Percentiles rank a stretch among this genome's conserved stretches.
Conservation (phyloP, 2,329 filamentous ascomycete genomes). For the Calonectria crousiana region DNA sequence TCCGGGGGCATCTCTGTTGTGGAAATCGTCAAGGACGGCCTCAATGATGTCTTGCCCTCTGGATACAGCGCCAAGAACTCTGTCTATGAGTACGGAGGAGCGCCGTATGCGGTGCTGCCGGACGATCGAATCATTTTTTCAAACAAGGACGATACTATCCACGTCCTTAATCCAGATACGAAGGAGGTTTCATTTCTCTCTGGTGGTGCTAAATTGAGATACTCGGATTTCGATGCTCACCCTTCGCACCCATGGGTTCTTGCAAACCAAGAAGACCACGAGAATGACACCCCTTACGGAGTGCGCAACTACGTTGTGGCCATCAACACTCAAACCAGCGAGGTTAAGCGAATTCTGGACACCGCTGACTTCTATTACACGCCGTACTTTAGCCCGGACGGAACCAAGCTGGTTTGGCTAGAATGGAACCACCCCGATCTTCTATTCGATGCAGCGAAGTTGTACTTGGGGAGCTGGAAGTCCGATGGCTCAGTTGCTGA, state of each 20-base stretch:
- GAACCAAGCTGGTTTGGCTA: constrained; percentile 61
- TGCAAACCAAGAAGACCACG: constrained; percentile 66
- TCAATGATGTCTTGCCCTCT: constrained; percentile 56
- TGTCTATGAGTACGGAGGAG: constrained; percentile 67
- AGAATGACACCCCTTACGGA: constrained; percentile 45
- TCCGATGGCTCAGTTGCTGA: constrained; percentile 47
- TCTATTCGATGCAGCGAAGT: constrained; percentile 61
- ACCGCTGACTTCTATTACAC: constrained; percentile 66
- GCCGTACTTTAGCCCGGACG: constrained; percentile 62
- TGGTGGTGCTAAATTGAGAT: constrained; percentile 51
- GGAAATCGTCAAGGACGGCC: constrained; percentile 50
- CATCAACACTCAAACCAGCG: constrained; percentile 55
- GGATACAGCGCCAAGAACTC: constrained; percentile 57
- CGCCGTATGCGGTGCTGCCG: constrained; percentile 53
- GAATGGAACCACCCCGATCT: constrained; percentile 68
- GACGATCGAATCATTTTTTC: constrained; percentile 61
- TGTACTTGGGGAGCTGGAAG: constrained; percentile 59
- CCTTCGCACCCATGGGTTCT: constrained; percentile 56
- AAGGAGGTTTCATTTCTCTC: constrained; percentile 50
- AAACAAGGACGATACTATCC: constrained; percentile 57
- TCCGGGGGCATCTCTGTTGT: constrained; percentile 60
- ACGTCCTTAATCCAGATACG: constrained; percentile 54
- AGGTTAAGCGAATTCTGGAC: constrained; percentile 53
- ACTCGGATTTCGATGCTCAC: constrained; percentile 61
- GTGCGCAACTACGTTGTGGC: constrained; percentile 55